These are phyloP conservation scores for Picea abies DNA, from an alignment of 83 land plant genomes.

Conservation along the genomic window DNA sequence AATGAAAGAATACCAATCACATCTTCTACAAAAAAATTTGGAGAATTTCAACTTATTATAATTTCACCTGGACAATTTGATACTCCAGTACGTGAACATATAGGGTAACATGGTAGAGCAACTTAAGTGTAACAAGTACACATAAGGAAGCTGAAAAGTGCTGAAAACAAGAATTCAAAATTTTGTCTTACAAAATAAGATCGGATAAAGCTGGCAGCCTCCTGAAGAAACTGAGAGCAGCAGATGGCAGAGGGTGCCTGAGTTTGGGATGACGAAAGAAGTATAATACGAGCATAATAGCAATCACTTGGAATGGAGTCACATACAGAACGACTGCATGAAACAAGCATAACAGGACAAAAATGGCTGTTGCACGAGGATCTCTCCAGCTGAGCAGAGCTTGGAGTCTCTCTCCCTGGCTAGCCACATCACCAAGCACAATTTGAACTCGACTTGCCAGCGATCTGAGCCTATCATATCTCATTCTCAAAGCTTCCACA, in stretches of 20 bases:
- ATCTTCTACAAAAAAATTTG: no score
- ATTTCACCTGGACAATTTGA: no score
- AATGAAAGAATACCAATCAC: no score
- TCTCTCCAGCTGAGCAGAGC: slow-evolving; percentile 87
- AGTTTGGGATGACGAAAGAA: slow-evolving; percentile 76
- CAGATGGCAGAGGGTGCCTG: slow-evolving; percentile 77
- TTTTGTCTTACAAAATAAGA: slow-evolving; percentile 39
- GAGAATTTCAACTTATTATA: no score
- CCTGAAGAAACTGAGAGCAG: slow-evolving; percentile 65
- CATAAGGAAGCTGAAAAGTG: no score
- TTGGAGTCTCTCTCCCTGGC: slow-evolving; percentile 60
- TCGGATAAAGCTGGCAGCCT: slow-evolving; percentile 73
- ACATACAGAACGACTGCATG: slow-evolving; percentile 51
- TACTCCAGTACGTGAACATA: no score
- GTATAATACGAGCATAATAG: slow-evolving; percentile 65
- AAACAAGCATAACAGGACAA: slow-evolving; percentile 47
- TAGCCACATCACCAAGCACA: slow-evolving; percentile 36
- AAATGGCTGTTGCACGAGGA: slow-evolving; percentile 69
- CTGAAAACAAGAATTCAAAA: no score
- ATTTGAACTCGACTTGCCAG: slow-evolving; percentile 70
- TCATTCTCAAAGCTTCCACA: slow-evolving; percentile 33
- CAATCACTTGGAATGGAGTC: slow-evolving; percentile 70
- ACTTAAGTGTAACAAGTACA: no score
- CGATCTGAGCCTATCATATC: slow-evolving; percentile 6
- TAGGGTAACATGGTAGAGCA: no score